Base-by-base conservation (phyloP, 2,329 filamentous ascomycete genomes). In the Trichocomaceae sp. region DNA sequence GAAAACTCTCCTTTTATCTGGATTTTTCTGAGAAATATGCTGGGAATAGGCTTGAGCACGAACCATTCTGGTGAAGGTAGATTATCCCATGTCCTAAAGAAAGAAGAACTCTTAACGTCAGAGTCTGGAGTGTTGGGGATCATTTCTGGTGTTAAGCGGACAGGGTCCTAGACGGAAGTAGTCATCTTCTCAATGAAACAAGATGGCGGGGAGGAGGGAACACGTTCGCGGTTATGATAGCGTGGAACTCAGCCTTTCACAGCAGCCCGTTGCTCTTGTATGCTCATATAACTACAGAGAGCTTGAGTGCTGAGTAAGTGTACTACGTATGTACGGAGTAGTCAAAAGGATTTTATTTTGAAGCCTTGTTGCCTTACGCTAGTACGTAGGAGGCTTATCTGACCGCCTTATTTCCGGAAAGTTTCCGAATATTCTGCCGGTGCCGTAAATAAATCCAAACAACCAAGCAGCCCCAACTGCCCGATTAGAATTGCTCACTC, bases 31-130 rank as follows among this genome's bases (percentile, higher is more conserved):
- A 15, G 55, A 42, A 19, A 61, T 45, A 58, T 58, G 41, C 37
- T 63, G 60, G 12, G 57, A 41, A 50, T 54, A 56, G 2, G 59
- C 57, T 1, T 58, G 50, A 37, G 26, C 42, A 5, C 47, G 58
- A 13, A 64, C 59, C 52, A 54, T 41, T 58, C 47, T 45, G 61
- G 60, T 42, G 61, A 58, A 49, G 62, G 61, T 54, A 64, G 45
- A 10, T 56, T n/a, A 31, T 19, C 20, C 42, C 54, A 61, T 57
- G 57, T 61, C n/a, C 13, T 17, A 57, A 65, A 64, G 47, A 58
- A 65, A 9, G 52, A 54, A 10, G 60, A 61, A 19, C 61, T 58
- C 42, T 59, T 51, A 13, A 58, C 57, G 26, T 57, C 47, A 20
- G 62, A 64, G 58, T 57, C 55, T 22, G 29, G 42, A n/a, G 46